A percentile compares a stretch with the other conserved stretches of the same genome.
Conservation (phyloP, 176 grass and related monocot genomes). For the Panicum miliaceum region DNA sequence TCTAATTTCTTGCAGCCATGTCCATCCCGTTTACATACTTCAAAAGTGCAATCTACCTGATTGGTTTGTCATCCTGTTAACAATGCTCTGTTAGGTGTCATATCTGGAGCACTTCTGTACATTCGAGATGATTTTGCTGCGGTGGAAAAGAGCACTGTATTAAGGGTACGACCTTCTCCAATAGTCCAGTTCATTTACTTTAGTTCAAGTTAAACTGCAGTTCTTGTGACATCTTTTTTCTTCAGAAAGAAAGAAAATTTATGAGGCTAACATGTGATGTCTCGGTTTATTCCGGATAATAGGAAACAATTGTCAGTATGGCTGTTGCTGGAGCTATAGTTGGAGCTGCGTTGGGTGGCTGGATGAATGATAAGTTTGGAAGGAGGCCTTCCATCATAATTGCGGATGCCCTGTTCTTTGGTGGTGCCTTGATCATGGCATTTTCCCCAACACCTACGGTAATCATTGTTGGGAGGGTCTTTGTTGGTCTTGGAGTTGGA, state of each 20-base stretch:
- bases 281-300: slow-evolving; percentile 15
- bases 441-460: slow-evolving; percentile 66
- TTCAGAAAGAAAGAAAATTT: background rate
- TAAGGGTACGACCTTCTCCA: slow-evolving; percentile 54
- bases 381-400: slow-evolving; percentile 81
- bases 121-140: slow-evolving; percentile 81
- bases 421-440: slow-evolving; percentile 81
- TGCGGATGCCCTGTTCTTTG: slow-evolving; percentile 78
- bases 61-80: background rate
- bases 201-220: background rate
- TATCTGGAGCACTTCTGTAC: slow-evolving; percentile 95
- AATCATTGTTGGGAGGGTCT: slow-evolving; percentile 91
- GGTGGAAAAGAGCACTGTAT: slow-evolving; percentile 70
- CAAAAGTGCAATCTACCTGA: background rate
- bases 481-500: slow-evolving; percentile 92
- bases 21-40: background rate
- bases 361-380: slow-evolving; percentile 93
- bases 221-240: background rate
- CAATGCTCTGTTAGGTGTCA: slow-evolving; percentile 65
- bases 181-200: slow-evolving; percentile 5
- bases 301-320: slow-evolving; percentile 99
- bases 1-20: background rate
- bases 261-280: background rate
- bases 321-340: slow-evolving; percentile 94
- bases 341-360: slow-evolving; percentile 88